A percentile compares a stretch with the other conserved stretches of the same genome.
Conservation (phyloP, 169 alveolate species). For the Eimeria mitis region DNA sequence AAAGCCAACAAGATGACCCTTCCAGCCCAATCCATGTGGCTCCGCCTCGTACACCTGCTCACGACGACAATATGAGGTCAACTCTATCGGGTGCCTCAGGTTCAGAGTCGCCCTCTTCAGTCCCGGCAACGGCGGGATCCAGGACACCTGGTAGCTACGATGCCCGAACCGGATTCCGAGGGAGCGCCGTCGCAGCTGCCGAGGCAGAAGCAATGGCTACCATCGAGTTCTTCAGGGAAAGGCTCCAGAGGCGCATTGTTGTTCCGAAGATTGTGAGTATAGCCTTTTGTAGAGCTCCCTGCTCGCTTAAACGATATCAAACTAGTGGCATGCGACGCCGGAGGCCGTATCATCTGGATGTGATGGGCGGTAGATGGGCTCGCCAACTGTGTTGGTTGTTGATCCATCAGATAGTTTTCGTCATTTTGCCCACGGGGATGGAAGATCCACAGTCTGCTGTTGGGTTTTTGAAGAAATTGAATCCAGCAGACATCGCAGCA, state of each 20-base stretch:
- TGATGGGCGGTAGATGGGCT: background rate
- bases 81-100: background rate
- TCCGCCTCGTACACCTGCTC: conserved; percentile 4
- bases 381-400: background rate
- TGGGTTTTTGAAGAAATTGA: conserved; percentile 66
- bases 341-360: background rate
- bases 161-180: conserved; percentile 20
- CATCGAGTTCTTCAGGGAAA: conserved; percentile 69
- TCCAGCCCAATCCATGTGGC: background rate
- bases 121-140: conserved; percentile 29
- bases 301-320: background rate
- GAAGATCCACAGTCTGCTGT: conserved; percentile 80
- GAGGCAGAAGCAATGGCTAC: conserved; percentile 81
- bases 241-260: conserved; percentile 63
- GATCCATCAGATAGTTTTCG: conserved; percentile 63
- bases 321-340: background rate
- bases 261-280: conserved; percentile 77
- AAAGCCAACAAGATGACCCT: background rate
- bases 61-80: conserved; percentile 20
- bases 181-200: conserved; percentile 67
- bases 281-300: background rate
- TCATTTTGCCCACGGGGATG: conserved; percentile 78
- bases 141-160: conserved; percentile 46
- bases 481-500: conserved; percentile 81
- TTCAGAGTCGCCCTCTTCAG: conserved; percentile 36